phyloP scores from a whole-genome alignment of 352 stramenopile species.

The Pythium vanterpoolii region DNA sequence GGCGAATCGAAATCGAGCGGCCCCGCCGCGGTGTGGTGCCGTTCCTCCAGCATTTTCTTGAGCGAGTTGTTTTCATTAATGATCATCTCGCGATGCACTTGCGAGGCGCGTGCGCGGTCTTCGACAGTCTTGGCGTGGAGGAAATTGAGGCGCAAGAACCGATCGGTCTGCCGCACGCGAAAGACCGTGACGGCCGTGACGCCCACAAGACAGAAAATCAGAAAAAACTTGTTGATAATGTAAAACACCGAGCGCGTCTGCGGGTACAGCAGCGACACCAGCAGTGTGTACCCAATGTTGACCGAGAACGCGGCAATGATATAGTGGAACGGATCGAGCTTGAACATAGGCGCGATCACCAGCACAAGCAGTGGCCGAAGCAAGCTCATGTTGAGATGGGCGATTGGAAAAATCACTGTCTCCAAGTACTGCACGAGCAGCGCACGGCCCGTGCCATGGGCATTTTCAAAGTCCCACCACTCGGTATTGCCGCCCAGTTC shows the following conservation, averaged over 20 bases:
- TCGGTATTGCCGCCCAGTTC: constrained; percentile 28
- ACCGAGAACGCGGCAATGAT: constrained; percentile 54
- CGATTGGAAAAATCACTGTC: constrained; percentile 61
- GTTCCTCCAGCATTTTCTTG: constrained; percentile 79
- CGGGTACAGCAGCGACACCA: constrained; percentile 61
- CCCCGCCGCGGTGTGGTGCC: constrained; percentile 27
- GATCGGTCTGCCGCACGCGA: constrained; percentile 69
- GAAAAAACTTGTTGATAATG: constrained; percentile 72
- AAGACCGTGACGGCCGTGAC: constrained; percentile 56
- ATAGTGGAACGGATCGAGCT: constrained; percentile 73
- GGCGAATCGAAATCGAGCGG: constrained; percentile 77
- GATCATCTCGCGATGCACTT: constrained; percentile 77
- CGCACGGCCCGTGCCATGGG: constrained; percentile 40
- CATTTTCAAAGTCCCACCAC: constrained; percentile 66
- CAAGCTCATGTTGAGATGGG: constrained; percentile 64
- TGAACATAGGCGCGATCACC: constrained; percentile 63
- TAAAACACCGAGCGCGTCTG: constrained; percentile 51
- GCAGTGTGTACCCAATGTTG: constrained; percentile 62
- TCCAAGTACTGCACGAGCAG: constrained; percentile 54
- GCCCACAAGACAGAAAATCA: constrained; percentile 57
- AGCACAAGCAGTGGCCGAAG: constrained; percentile 61
- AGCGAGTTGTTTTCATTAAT: constrained; percentile 84
- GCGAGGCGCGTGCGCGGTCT: constrained; percentile 54
- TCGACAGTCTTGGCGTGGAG: constrained; percentile 72
- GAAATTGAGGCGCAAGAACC: constrained; percentile 74